Conservation (phyloP, 331 rosid species). For the Cydonia oblonga region DNA sequence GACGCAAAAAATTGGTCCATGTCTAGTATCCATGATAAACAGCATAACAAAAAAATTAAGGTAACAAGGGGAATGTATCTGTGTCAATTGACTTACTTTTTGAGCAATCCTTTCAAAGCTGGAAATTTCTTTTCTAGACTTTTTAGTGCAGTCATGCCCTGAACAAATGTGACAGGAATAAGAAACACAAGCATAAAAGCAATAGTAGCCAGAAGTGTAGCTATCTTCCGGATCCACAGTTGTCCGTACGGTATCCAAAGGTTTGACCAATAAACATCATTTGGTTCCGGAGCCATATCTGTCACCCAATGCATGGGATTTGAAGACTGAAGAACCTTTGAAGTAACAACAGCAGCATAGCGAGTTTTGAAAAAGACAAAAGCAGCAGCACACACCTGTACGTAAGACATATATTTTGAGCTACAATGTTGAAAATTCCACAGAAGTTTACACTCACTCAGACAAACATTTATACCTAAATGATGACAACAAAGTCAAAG, state of each 20-base stretch:
- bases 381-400: conserved; percentile 84
- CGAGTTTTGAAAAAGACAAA: conserved; percentile 93
- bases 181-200: conserved; percentile 71
- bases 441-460: neutral
- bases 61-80: neutral
- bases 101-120: conserved; percentile 48
- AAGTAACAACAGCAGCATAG: conserved; percentile 56
- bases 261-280: conserved; percentile 84
- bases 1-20: neutral
- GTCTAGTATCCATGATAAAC: neutral
- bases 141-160: conserved; percentile 80
- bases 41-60: neutral
- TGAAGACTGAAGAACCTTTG: conserved; percentile 72
- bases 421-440: neutral
- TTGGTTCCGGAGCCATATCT: conserved; percentile 78
- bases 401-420: neutral
- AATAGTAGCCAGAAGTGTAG: conserved; percentile 44
- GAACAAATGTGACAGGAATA: conserved; percentile 70
- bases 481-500: neutral
- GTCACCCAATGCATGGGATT: conserved; percentile 97
- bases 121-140: conserved; percentile 59
- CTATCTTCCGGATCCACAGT: conserved; percentile 86
- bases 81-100: conserved; percentile 38
- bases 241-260: conserved; percentile 80
- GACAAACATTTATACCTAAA: neutral